A percentile compares a stretch with the other conserved stretches of the same genome.
phyloP scores from a whole-genome alignment of 1,284 basidiomycete genomes.

The Tilletia caries region DNA sequence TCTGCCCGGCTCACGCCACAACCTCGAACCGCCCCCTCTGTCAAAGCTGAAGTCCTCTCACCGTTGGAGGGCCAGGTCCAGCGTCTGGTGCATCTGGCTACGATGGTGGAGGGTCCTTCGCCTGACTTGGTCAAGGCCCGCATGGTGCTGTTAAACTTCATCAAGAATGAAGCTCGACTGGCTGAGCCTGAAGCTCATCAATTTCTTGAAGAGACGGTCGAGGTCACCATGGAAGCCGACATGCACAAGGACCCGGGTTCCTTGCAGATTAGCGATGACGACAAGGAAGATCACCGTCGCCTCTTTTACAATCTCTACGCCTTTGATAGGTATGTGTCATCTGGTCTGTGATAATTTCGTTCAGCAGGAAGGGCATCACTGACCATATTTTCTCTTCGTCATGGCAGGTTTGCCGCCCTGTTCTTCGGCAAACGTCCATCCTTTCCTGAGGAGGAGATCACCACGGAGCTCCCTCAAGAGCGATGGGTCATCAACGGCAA shows the following conservation, averaged over 20 bases:
- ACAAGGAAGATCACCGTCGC: conserved; percentile 2
- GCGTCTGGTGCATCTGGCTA: background rate
- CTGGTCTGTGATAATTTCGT: background rate
- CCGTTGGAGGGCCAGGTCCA: background rate
- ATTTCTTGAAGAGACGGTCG: background rate
- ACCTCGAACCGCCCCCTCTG: background rate
- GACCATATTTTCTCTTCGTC: background rate
- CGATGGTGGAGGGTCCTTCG: background rate
- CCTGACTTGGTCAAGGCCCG: background rate
- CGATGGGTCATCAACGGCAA: conserved; percentile 2
- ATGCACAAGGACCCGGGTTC: background rate
- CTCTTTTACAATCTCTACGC: background rate
- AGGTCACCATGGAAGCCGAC: background rate
- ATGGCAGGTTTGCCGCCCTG: background rate
- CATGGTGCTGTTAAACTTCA: background rate
- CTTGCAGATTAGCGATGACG: background rate
- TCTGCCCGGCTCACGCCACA: background rate
- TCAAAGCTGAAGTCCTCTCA: background rate
- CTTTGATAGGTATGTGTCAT: background rate
- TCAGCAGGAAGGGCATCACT: background rate
- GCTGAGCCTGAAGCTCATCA: background rate
- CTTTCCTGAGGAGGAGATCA: conserved; percentile 1
- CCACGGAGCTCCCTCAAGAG: background rate
- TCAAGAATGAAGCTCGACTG: conserved; percentile 7
- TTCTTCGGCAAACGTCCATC: background rate